A percentile compares a stretch with the other conserved stretches of the same genome.
phyloP scores from a whole-genome alignment of 2,329 filamentous ascomycete species.

The Pseudocercospora vitis region DNA sequence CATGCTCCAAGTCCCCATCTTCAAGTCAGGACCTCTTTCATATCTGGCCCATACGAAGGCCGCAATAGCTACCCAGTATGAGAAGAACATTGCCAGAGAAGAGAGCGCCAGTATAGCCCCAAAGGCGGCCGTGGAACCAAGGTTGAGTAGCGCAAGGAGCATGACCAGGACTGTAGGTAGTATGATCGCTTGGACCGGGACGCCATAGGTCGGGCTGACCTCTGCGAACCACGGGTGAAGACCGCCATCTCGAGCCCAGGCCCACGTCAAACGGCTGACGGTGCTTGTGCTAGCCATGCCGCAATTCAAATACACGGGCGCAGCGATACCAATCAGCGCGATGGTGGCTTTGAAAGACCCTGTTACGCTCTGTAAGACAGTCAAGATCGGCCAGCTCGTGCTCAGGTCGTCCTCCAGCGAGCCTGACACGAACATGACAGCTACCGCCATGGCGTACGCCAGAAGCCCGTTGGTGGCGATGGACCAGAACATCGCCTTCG shows the following conservation, averaged over 20 bases:
- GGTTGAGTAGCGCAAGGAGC: constrained; percentile 40
- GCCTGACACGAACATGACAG: constrained; percentile 34
- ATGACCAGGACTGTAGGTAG: constrained; percentile 28
- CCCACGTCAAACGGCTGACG: constrained; percentile 5
- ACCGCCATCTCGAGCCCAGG: constrained; percentile 8
- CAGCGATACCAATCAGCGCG: constrained; percentile 1
- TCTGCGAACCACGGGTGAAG: not conserved
- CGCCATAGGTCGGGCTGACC: constrained; percentile 5
- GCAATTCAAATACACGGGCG: not conserved
- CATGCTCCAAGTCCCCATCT: constrained; percentile 42
- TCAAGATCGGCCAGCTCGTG: constrained; percentile 7
- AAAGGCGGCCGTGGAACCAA: constrained; percentile 44
- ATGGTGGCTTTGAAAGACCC: not conserved
- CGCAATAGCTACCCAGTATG: constrained; percentile 42
- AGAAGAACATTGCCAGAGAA: constrained; percentile 41
- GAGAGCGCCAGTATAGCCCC: constrained; percentile 45
- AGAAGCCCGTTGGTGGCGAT: constrained; percentile 27
- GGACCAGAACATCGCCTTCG: constrained; percentile 28
- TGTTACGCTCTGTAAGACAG: constrained; percentile 6
- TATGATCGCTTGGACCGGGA: constrained; percentile 20
- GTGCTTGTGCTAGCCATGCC: constrained; percentile 5
- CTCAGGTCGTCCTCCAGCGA: constrained; percentile 4
- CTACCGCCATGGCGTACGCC: constrained; percentile 32
- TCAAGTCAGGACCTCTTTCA: constrained; percentile 30
- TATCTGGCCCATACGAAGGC: constrained; percentile 41